phyloP scores from a whole-genome alignment of 176 grass and related monocot species.

The Aegilops sharonensis region DNA sequence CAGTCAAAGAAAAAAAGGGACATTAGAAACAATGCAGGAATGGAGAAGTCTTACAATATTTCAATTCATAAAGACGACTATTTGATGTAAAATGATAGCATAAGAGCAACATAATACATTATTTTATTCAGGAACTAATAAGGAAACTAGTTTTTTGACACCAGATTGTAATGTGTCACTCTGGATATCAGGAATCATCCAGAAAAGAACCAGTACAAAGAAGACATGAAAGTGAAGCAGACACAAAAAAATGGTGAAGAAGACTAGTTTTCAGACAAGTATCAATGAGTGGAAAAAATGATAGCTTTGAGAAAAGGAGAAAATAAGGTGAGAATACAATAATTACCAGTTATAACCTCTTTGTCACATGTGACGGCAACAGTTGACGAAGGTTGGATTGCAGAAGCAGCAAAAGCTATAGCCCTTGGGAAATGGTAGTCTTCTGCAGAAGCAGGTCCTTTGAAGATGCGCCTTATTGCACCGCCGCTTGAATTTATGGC shows the following conservation, averaged over 20 bases:
- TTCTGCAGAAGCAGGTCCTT: slow-evolving; percentile 72
- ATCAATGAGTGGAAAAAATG: not conserved
- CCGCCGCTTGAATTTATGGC: slow-evolving; percentile 61
- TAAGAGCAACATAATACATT: not conserved
- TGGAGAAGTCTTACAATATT: slow-evolving; percentile 13
- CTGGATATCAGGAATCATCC: slow-evolving; percentile 14
- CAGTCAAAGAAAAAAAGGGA: slow-evolving; percentile 25
- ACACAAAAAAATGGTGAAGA: slow-evolving; percentile 2
- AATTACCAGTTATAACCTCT: slow-evolving; percentile 94
- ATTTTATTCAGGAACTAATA: slow-evolving; percentile 18
- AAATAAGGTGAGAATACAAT: slow-evolving; percentile 26
- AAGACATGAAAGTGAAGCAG: not conserved
- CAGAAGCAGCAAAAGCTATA: slow-evolving; percentile 77
- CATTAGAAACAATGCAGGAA: slow-evolving; percentile 9
- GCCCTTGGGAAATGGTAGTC: slow-evolving; percentile 76
- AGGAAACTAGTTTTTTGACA: slow-evolving; percentile 10
- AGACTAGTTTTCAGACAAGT: slow-evolving; percentile 10
- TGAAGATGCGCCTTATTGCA: slow-evolving; percentile 91
- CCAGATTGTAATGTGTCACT: not conserved
- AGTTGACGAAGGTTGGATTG: slow-evolving; percentile 54
- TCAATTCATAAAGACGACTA: slow-evolving; percentile 18
- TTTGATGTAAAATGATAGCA: not conserved
- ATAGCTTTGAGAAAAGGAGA: not conserved
- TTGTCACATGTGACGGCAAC: slow-evolving; percentile 84
- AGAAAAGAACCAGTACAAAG: not conserved